These are phyloP conservation scores for Kwoniella shivajii DNA, from an alignment of 1,284 basidiomycete genomes.

Conservation along the genomic window DNA sequence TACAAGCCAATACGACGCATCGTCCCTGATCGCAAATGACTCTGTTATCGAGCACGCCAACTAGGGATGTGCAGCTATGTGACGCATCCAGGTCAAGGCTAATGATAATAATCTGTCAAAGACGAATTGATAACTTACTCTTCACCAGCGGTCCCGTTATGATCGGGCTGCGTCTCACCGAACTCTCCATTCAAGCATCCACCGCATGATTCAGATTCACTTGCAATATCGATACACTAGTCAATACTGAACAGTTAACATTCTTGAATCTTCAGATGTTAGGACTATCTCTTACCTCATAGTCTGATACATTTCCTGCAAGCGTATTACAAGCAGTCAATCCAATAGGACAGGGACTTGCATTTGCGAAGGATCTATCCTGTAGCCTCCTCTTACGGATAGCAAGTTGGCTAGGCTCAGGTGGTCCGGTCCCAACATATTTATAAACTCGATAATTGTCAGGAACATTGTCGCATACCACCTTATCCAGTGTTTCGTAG, in stretches of 20 bases:
- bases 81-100: too few species aligned
- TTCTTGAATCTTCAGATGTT: too few species aligned
- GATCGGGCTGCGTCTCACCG: not conserved
- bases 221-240: constrained; percentile 5
- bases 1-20: too few species aligned
- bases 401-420: not conserved
- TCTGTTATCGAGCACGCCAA: too few species aligned
- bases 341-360: not conserved
- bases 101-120: too few species aligned
- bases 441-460: not conserved
- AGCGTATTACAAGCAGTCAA: not conserved
- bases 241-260: too few species aligned
- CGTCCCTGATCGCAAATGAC: too few species aligned
- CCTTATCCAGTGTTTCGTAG: not conserved
- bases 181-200: not conserved
- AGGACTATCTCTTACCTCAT: not conserved
- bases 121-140: not conserved
- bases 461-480: not conserved
- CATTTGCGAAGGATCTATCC: too few species aligned
- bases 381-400: not conserved
- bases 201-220: constrained; percentile 2
- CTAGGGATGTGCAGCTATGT: too few species aligned
- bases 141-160: not conserved
- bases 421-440: not conserved
- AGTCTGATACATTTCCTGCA: not conserved